Conservation (phyloP, 106 monocot genomes). For the Posidonia australis region DNA sequence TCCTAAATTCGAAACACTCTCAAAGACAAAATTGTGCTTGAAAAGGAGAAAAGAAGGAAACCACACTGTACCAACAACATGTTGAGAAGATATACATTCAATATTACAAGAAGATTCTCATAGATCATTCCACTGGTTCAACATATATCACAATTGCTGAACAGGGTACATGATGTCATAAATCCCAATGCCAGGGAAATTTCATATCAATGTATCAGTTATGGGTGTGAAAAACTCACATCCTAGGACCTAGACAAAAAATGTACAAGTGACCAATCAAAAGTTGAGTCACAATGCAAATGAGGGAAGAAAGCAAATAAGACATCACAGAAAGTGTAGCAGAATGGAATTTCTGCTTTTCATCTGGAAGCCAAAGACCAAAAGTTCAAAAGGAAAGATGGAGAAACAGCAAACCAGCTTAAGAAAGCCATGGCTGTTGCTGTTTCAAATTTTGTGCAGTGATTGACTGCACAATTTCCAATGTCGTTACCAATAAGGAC, state of each 20-base stretch:
- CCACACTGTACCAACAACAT: background rate
- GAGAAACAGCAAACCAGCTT: conserved; percentile 83
- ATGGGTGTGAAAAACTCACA: background rate
- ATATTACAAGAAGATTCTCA: background rate
- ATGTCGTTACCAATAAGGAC: conserved; percentile 77
- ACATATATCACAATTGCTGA: background rate
- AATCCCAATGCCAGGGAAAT: background rate
- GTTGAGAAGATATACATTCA: background rate
- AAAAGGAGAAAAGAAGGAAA: background rate
- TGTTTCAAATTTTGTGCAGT: conserved; percentile 78
- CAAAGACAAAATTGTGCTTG: too few species aligned
- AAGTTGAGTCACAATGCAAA: too few species aligned
- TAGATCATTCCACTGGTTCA: background rate
- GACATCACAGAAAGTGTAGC: background rate
- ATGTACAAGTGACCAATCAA: background rate
- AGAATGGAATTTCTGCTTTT: background rate
- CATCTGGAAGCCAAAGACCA: conserved; percentile 82
- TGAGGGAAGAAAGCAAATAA: too few species aligned
- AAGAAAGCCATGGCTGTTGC: conserved; percentile 95
- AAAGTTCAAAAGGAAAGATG: conserved; percentile 80
- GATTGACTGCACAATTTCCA: conserved; percentile 53
- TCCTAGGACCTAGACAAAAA: background rate
- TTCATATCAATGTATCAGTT: background rate
- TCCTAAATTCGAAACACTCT: too few species aligned
- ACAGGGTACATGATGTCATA: background rate